Evolutionary conservation across 2,329 filamentous ascomycete genomes (phyloP), one percentile per base, ranked within the genome.

Genomic region (Cercospora zeina): DNA sequence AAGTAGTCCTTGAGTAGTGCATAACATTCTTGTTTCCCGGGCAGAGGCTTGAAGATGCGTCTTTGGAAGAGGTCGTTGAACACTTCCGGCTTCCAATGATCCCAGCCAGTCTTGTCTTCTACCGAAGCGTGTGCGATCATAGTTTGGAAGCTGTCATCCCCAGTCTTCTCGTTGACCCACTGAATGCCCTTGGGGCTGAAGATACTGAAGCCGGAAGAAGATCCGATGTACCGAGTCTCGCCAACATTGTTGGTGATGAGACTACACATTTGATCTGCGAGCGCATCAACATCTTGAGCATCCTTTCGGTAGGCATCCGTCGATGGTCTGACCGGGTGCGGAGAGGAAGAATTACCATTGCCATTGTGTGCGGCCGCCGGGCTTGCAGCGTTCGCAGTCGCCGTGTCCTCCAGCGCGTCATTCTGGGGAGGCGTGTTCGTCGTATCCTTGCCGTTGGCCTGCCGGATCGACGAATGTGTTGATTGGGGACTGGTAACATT

Each of bases 221-320:
- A 97, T 27, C 93, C 95, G 69, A 97, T 96, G 74, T 96, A 99
- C 77, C 95, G 85, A 7, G 93, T 97, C 80, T 99, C 95, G 59
- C 95, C 95, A 65, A 87, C 89, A 70, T 93, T 92, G 73, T 96
- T 97, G 1, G 93, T 97, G 31, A 99, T 93, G 33, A 99, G 79
- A 2, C 93, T 97, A 77, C 93, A 97, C 95, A 99, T 97, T 89
- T 97, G 95, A 78, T 99, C 95, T 0, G 93, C 96, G 61, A 99
- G 78, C 1, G 87, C 88, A 74, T 96, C 63, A 30, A 63, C 61
- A 54, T 66, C 65, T 30, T 63, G 61, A 4, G 54, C 45, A 59
- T 64, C 58, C 16, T 53, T 51, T 45, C 30, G 54, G 49, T 54
- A 60, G 5, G 51, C 55, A 33, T 62, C 54, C 42, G 37, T 51